Percentiles rank a stretch among this genome's conserved stretches.
Evolutionary conservation across 1,284 basidiomycete species (phyloP).

Genomic region (Boletus sp.): DNA sequence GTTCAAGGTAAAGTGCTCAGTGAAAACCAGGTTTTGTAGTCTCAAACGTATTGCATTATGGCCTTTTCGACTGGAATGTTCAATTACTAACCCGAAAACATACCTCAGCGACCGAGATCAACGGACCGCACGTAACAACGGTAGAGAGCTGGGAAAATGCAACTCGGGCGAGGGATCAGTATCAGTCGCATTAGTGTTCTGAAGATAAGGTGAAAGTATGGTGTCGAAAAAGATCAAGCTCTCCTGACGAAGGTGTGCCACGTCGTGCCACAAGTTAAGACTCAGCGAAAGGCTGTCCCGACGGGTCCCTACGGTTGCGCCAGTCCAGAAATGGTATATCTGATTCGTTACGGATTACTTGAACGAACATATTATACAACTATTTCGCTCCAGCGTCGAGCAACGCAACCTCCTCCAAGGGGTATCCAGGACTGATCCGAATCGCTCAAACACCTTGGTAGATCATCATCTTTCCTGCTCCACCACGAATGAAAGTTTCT

Average conservation of each 20-base stretch:
- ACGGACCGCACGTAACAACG: background rate
- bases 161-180: background rate
- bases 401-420: background rate
- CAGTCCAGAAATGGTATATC: too few relatives aligned
- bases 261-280: background rate
- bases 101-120: slow-evolving; percentile 13
- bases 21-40: slow-evolving; percentile 15
- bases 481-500: slow-evolving; percentile 14
- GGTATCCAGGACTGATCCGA: background rate
- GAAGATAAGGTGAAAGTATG: background rate
- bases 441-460: slow-evolving; percentile 16
- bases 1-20: slow-evolving; percentile 5
- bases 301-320: too few relatives aligned
- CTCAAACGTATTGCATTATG: slow-evolving; percentile 30
- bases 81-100: slow-evolving; percentile 8
- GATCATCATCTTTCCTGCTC: slow-evolving; percentile 29
- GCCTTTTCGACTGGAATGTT: slow-evolving; percentile 17
- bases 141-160: background rate
- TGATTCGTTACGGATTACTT: too few relatives aligned
- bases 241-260: background rate
- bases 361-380: too few relatives aligned
- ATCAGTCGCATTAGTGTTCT: background rate
- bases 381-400: too few relatives aligned
- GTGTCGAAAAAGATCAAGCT: background rate
- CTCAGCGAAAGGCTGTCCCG: slow-evolving; percentile 2